Base-by-base conservation (phyloP, 2,329 filamentous ascomycete species). In the Trichoderma asperellum region DNA sequence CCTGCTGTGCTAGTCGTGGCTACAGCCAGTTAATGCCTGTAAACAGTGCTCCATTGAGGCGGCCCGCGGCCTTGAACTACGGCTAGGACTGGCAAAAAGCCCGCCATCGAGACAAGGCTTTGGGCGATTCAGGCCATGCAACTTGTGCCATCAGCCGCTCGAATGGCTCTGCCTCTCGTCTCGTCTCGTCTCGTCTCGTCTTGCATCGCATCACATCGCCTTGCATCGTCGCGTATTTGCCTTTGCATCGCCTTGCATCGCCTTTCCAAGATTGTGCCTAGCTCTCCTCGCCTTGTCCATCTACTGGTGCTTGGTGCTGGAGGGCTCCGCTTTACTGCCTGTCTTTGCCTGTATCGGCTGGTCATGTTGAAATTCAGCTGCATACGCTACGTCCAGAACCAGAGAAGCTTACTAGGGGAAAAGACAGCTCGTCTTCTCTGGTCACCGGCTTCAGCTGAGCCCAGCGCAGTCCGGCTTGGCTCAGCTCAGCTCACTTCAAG, bases 331-430 rank as follows among this genome's bases (percentile, higher is more conserved):
- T 52, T 43, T 12, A n/a, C 47, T 55, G 63, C 49, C 55, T 66
- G 55, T 66, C 63, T 66, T 37, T 66, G 62, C 62, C 62, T 66
- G 63, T 43, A 57, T 47, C 63, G 57, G 37, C 29, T 24, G 59
- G 37, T 21, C 40, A 18, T 43, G 40, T n/a, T 43, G 40, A n/a
- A 14, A n/a, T 66, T 66, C 63, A 66, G 63, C 63, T 57, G 29
- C 47, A 49, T 49, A 21, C 43, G 43, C 43, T 49, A 29, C 16
- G 18, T 18, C 34, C 61, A 52, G 29, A 40, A 18, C 61, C 37
- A 18, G 29, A 57, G 47, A 49, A 24, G 47, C 37, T n/a, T 40
- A 52, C 37, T 43, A 7, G 37, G 47, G 32, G 43, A 29, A 52
- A 29, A 21, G 32, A 47, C 43, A 49, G 43, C 43, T 49, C 47